Base-by-base conservation (phyloP, 108 stramenopile genomes). In the Schizochytrium sp. region DNA sequence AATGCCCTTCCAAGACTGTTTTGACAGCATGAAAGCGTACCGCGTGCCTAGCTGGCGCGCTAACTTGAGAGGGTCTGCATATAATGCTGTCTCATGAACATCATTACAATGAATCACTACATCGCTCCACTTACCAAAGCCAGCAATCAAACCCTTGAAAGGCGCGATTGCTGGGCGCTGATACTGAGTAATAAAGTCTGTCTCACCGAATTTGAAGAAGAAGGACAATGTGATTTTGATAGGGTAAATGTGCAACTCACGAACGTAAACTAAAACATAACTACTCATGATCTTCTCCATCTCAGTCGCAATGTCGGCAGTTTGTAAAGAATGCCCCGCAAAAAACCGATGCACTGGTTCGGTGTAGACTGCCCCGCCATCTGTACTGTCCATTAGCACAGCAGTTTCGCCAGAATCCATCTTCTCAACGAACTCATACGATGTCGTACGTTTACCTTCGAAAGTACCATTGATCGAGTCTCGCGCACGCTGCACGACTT, bases 191-290 rank as follows among this genome's bases (percentile, higher is more conserved):
- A 83, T 49, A 2, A 83, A 83, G 28, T 83, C 76, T 2, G 47
- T 55, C 53, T 83, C 76, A n/a, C 76, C 76, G 40, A 83, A 83
- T 2, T 83, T 56, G 76, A 83, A 83, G 40, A 83, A 83, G 76
- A 83, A 83, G 5, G 76, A 83, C 45, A 83, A 40, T 53, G 76
- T 83, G 76, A 83, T 49, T 53, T 83, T 83, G 50, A 83, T 83
- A 47, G 76, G 76, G 53, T 83, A 83, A 55, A 83, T 83, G 2
- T 55, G 50, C 50, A 83, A 28, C 7, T 83, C 47, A 1, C 76
- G 76, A 7, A 83, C 53, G 53, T 83, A 83, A n/a, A 83, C 45
- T 5, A n/a, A 55, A n/a, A 83, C 47, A 28, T 83, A 40, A 42
- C 50, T 83, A 13, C 55, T 17, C 50, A 83, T 5, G 28, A 83